Conservation (phyloP, 1,139 yeast species). For the Lodderomyces jiufengensis region DNA sequence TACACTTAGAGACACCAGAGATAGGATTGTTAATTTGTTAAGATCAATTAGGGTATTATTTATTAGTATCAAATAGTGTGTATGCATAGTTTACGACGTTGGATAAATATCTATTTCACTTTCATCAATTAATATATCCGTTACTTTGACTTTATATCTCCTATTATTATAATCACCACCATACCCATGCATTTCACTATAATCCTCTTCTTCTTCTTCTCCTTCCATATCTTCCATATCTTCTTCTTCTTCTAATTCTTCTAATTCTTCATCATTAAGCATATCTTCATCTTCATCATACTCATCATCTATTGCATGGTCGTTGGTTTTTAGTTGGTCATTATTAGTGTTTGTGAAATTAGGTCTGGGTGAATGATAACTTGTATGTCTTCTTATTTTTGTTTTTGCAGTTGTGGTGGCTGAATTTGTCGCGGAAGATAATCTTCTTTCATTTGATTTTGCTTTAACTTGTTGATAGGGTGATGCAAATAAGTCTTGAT, state of each 20-base stretch:
- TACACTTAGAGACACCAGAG: too few species aligned
- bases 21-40: too few species aligned
- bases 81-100: too few species aligned
- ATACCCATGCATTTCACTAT: conserved; percentile 21
- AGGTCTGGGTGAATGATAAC: conserved; percentile 30
- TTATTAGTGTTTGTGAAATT: conserved; percentile 14
- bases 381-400: conserved; percentile 30
- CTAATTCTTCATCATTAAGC: conserved; percentile 11
- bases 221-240: conserved; percentile 24
- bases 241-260: conserved; percentile 16
- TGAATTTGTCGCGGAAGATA: conserved; percentile 5
- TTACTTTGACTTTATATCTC: conserved; percentile 46
- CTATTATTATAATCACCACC: conserved; percentile 26
- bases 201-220: conserved; percentile 22
- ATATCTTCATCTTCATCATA: conserved; percentile 7
- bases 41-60: too few species aligned
- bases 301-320: conserved; percentile 9
- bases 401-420: neutral
- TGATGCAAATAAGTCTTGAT: conserved; percentile 69
- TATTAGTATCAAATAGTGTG: too few species aligned
- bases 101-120: conserved; percentile 29
- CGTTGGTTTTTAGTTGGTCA: conserved; percentile 9
- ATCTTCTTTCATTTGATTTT: conserved; percentile 34
- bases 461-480: conserved; percentile 59
- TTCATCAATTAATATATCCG: conserved; percentile 50